Percentiles rank a stretch among this genome's conserved stretches.
Evolutionary conservation across 2,329 filamentous ascomycete genomes (phyloP).

Genomic region (Penicillium paneum): DNA sequence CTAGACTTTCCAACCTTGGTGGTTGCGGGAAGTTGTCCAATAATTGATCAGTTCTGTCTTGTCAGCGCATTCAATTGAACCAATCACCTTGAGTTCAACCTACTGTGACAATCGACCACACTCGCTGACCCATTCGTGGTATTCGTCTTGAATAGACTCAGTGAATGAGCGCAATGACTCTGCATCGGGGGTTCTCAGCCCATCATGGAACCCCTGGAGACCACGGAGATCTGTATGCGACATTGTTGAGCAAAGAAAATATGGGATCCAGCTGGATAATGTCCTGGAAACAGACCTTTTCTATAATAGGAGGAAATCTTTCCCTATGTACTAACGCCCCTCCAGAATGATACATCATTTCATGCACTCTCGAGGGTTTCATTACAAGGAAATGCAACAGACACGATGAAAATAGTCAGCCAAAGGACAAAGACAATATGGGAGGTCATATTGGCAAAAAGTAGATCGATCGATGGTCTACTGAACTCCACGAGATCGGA

Average conservation of each 20-base stretch:
- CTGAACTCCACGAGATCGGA: constrained; percentile 16
- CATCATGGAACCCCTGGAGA: neutral
- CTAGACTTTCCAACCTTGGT: constrained; percentile 15
- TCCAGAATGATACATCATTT: constrained; percentile 17
- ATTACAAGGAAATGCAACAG: neutral
- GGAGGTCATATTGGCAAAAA: constrained; percentile 14
- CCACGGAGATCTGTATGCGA: constrained; percentile 12
- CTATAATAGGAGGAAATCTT: constrained; percentile 13
- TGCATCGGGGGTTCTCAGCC: constrained; percentile 11
- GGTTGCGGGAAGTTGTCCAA: constrained; percentile 26
- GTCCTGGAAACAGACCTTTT: neutral
- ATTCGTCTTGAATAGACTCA: constrained; percentile 19
- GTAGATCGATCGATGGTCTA: constrained; percentile 17
- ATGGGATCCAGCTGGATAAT: neutral
- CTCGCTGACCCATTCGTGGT: constrained; percentile 22
- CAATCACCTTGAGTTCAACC: neutral
- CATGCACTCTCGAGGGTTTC: no score
- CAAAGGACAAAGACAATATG: constrained; percentile 4
- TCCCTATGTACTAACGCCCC: neutral
- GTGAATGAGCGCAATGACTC: constrained; percentile 21
- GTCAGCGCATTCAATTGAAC: neutral
- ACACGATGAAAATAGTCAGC: constrained; percentile 1
- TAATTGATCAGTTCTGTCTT: constrained; percentile 16
- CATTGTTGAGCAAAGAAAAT: constrained; percentile 4
- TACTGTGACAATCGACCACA: constrained; percentile 17